A percentile compares a stretch with the other conserved stretches of the same genome.
Conservation (phyloP, 352 stramenopile species). For the Aphanomyces cochlioides region DNA sequence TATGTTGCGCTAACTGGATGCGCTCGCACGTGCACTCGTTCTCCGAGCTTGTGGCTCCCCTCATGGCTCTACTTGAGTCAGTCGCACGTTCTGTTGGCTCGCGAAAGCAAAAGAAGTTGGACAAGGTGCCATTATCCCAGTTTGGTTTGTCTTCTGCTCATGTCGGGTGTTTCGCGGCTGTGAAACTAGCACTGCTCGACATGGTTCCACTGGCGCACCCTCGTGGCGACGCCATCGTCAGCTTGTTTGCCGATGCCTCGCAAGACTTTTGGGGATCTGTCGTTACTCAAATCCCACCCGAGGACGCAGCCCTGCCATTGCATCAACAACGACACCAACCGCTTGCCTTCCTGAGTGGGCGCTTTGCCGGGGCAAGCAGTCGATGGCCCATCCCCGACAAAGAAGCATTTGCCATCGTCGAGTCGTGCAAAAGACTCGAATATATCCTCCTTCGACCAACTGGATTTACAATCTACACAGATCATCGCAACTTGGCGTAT, state of each 20-base stretch:
- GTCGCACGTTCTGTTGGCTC: too few relatives aligned
- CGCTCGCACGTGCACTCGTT: background rate
- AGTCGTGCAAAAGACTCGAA: conserved; percentile 33
- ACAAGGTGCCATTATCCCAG: too few relatives aligned
- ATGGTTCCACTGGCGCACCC: too few relatives aligned
- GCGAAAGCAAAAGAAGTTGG: too few relatives aligned
- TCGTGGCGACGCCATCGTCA: too few relatives aligned
- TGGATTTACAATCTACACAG: conserved; percentile 36
- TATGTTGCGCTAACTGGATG: conserved; percentile 33
- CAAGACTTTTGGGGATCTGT: conserved; percentile 35
- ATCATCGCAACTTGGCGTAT: conserved; percentile 36
- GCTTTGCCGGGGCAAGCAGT: conserved; percentile 18
- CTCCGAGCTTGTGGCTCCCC: background rate
- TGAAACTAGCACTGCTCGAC: too few relatives aligned
- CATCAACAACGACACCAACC: conserved; percentile 32
- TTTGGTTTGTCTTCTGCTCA: too few relatives aligned
- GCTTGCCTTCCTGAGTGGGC: conserved; percentile 34
- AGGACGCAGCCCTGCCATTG: background rate
- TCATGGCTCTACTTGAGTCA: background rate
- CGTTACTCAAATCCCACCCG: conserved; percentile 26
- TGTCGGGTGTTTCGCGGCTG: too few relatives aligned
- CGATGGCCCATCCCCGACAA: conserved; percentile 37
- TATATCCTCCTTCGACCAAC: conserved; percentile 31
- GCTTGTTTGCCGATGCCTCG: too few relatives aligned
- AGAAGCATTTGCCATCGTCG: conserved; percentile 35